Evolutionary conservation across 441 rosid genomes (phyloP), one percentile per base, ranked within the genome.

Genomic region (Populus hybrid): DNA sequence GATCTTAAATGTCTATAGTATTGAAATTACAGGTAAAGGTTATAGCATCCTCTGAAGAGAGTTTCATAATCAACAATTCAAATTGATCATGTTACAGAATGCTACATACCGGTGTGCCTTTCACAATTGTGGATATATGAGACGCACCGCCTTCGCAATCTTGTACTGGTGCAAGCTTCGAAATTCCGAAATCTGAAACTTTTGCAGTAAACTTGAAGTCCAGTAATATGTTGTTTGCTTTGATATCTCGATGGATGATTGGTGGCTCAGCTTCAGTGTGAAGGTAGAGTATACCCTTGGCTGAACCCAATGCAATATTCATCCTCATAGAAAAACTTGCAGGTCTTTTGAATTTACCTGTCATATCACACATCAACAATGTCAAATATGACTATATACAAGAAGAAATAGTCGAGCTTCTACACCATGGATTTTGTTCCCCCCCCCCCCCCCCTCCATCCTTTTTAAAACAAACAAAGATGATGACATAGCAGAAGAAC

Each of bases 191-290:
- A 77, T 82, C 82, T 53, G 82, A 84, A 66, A 87, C 84, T 79
- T 87, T 85, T 23, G 87, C 81, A 36, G 79, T 85, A 36, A 83
- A 80, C 45, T 74, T 82, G 61, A 71, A 68, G 69, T 87, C 88
- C 68, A 87, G 68, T 31, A 85, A 53, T 21, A 85, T 29, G 31
- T 29, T 29, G 31, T 29, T 29, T 29, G 31, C 31, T 29, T 29
- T 29, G 31, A 29, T 29, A 31, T 87, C 87, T 4, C 88, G 77
- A 73, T 87, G 88, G 79, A 87, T 80, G 38, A 87, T 82, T 11
- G 88, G 88, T 53, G 88, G 90, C 9, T 87, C 83, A 5, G 86
- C 90, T 77, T 87, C 88, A 3, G 78, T 68, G n/a, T 83, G 90
- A 21, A 87, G 87, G 70, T 85, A 85, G 5, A 87, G 77, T 71